A percentile compares a stretch with the other conserved stretches of the same genome.
phyloP scores from a whole-genome alignment of 139 green algal species.

The Monoraphidium neglectum region DNA sequence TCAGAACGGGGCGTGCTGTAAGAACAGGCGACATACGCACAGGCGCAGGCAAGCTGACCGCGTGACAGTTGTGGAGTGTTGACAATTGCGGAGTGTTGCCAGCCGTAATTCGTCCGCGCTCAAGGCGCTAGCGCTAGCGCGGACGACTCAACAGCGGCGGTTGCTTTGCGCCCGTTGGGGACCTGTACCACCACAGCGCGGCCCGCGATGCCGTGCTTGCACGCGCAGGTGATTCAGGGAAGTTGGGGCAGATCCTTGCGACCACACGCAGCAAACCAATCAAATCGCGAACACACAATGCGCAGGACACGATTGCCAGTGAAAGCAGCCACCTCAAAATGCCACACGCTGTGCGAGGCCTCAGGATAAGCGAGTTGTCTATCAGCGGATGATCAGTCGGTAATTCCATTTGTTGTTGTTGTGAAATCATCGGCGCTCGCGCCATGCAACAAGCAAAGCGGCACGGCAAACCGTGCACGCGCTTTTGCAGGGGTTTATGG shows the following conservation, averaged over 20 bases:
- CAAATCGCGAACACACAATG: background rate
- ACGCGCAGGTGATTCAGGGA: slow-evolving; percentile 11
- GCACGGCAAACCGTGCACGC: background rate
- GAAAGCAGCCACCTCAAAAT: background rate
- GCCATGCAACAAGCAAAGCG: background rate
- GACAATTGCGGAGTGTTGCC: too few species aligned
- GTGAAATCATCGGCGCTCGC: background rate
- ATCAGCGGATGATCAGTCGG: slow-evolving; percentile 34
- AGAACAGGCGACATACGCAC: too few species aligned
- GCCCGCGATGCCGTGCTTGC: slow-evolving; percentile 30
- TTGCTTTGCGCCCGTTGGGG: slow-evolving; percentile 32
- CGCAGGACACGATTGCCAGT: background rate
- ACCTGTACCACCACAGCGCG: slow-evolving; percentile 19
- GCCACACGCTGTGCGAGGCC: background rate
- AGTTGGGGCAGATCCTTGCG: slow-evolving; percentile 15
- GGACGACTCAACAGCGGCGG: slow-evolving; percentile 34
- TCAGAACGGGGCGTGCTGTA: too few species aligned
- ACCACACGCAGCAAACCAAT: background rate
- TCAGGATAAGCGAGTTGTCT: slow-evolving; percentile 4
- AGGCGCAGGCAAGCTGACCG: too few species aligned
- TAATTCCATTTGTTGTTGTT: slow-evolving; percentile 32
- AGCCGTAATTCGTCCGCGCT: slow-evolving; percentile 37
- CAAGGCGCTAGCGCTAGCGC: slow-evolving; percentile 22
- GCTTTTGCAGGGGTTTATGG: background rate
- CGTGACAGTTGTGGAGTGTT: too few species aligned